Conservation (phyloP, 495 filamentous ascomycete species). For the Penicillium lagena region DNA sequence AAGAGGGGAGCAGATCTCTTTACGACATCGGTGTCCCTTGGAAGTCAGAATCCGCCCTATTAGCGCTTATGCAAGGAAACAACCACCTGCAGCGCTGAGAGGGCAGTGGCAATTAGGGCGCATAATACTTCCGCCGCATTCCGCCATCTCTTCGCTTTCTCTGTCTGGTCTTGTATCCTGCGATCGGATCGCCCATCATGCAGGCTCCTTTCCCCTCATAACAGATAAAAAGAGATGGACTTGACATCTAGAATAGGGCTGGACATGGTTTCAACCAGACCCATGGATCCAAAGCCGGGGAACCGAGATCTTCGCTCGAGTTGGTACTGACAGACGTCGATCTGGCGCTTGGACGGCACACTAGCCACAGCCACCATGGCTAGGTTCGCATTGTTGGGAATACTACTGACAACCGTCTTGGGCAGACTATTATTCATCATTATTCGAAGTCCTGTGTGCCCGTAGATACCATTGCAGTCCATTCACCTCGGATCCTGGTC, state of each 20-base stretch:
- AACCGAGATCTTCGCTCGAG: conserved; percentile 9
- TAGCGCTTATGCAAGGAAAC: conserved; percentile 19
- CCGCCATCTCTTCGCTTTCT: conserved; percentile 4
- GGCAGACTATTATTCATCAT: not conserved
- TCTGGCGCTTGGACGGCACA: conserved; percentile 3
- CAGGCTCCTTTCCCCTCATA: not conserved
- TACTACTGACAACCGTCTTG: not conserved
- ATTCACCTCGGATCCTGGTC: not conserved
- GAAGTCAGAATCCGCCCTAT: not conserved
- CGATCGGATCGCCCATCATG: conserved; percentile 10
- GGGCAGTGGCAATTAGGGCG: conserved; percentile 16
- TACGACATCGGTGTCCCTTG: conserved; percentile 7
- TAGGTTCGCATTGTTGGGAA: not conserved
- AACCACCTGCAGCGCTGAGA: conserved; percentile 10
- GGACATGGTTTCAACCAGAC: conserved; percentile 1
- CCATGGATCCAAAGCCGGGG: conserved; percentile 1
- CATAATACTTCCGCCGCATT: no score
- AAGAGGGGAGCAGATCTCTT: not conserved
- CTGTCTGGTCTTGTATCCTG: conserved; percentile 3
- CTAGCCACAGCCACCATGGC: not conserved
- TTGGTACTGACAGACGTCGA: conserved; percentile 2
- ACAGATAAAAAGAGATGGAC: conserved; percentile 1
- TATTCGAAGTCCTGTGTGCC: no score
- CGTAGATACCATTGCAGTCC: not conserved
- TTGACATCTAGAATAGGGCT: conserved; percentile 10